Conservation (phyloP, 2,329 filamentous ascomycete genomes). For the Colletotrichum sublineola region DNA sequence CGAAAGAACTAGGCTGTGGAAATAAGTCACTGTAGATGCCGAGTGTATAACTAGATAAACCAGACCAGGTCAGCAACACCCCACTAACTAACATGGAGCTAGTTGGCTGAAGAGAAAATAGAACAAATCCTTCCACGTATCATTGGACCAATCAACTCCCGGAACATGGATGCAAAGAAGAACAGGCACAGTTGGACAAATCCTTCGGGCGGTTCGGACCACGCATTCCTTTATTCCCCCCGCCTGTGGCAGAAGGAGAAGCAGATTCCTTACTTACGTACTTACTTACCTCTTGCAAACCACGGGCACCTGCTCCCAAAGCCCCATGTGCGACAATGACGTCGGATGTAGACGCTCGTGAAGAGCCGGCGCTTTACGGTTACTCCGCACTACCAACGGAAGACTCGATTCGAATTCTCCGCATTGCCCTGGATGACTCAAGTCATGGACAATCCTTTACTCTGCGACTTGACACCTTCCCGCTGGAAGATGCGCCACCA, state of each 20-base stretch:
- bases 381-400: slow-evolving; percentile 9
- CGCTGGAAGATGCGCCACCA: not conserved
- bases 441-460: not conserved
- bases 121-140: not conserved
- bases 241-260: not conserved
- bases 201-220: not conserved
- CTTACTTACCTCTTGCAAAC: not conserved
- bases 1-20: not conserved
- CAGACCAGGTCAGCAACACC: not conserved
- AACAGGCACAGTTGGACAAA: not conserved
- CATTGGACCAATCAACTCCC: not conserved
- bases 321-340: not conserved
- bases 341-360: not conserved
- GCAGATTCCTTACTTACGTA: not conserved
- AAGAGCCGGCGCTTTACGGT: not conserved
- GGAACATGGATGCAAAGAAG: not conserved
- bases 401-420: slow-evolving; percentile 19
- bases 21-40: not conserved
- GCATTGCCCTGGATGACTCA: not conserved
- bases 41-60: not conserved
- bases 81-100: too few relatives aligned
- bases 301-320: not conserved
- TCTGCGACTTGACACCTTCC: not conserved
- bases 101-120: not conserved
- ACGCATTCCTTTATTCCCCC: not conserved